Evolutionary conservation across 2,329 filamentous ascomycete genomes (phyloP).

Genomic region (Alternaria triticimaculans): DNA sequence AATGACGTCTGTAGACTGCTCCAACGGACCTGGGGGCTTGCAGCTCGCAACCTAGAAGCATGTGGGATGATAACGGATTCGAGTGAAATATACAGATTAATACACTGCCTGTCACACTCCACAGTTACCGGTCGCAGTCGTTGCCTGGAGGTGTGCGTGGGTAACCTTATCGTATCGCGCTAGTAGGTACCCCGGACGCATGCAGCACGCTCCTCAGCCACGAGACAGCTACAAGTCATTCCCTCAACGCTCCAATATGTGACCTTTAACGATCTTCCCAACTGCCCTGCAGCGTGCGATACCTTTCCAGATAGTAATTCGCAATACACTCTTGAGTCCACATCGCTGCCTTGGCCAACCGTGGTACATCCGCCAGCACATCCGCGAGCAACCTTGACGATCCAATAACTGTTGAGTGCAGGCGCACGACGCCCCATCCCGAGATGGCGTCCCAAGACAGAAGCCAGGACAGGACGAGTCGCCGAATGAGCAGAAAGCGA

Average conservation of each 20-base stretch:
- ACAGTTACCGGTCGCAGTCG: constrained; percentile 1
- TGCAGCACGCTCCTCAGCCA: neutral
- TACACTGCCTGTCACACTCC: neutral
- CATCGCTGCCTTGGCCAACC: constrained; percentile 19
- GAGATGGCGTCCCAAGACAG: constrained; percentile 46
- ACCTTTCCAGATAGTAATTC: constrained; percentile 9
- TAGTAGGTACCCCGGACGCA: constrained; percentile 4
- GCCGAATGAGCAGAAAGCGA: constrained; percentile 45
- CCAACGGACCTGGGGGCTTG: neutral
- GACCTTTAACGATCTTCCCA: constrained; percentile 23
- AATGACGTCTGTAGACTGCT: constrained; percentile 13
- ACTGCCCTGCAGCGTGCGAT: constrained; percentile 33
- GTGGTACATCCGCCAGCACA: constrained; percentile 15
- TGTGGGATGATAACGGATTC: constrained; percentile 8
- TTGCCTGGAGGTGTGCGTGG: constrained; percentile 11
- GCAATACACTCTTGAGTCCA: neutral
- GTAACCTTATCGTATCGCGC: constrained; percentile 22
- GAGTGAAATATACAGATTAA: neutral
- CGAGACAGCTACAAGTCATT: constrained; percentile 15
- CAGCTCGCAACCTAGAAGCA: neutral
- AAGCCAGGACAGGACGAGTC: constrained; percentile 32
- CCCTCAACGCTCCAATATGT: constrained; percentile 42
- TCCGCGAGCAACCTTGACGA: constrained; percentile 14
- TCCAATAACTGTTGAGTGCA: constrained; percentile 8
- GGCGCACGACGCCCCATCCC: constrained; percentile 17